phyloP scores from a whole-genome alignment of 2,329 filamentous ascomycete genomes.

The Penicillium sclerotiorum region DNA sequence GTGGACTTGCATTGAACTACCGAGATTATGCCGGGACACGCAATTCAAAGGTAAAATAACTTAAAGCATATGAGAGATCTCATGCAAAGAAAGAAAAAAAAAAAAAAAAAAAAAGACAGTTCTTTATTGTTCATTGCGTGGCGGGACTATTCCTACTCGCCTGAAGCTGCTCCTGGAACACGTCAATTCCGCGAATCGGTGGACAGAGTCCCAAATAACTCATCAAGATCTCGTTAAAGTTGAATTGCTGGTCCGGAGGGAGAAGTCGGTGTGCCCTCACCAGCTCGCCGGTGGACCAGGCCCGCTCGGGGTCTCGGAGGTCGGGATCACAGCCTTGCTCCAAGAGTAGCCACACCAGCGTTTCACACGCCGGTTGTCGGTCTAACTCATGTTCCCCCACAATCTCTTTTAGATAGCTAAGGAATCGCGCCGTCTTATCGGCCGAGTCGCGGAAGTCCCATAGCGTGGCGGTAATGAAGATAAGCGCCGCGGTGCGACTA shows the following conservation, averaged over 20 bases:
- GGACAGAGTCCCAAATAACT: conserved; percentile 37
- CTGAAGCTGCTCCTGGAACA: conserved; percentile 37
- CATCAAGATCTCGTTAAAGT: conserved; percentile 44
- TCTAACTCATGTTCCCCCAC: conserved; percentile 37
- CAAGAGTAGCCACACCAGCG: conserved; percentile 43
- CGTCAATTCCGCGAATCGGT: conserved; percentile 35
- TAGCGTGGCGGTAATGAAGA: conserved; percentile 42
- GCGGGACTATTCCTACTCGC: neutral
- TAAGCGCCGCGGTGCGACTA: conserved; percentile 40
- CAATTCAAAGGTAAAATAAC: neutral
- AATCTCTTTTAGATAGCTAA: conserved; percentile 28
- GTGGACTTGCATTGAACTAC: no score
- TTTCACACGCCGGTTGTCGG: conserved; percentile 41
- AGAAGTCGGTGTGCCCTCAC: conserved; percentile 39
- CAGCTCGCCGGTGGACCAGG: conserved; percentile 42
- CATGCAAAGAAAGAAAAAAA: no score
- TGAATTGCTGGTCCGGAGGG: conserved; percentile 40
- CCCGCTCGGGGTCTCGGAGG: conserved; percentile 38
- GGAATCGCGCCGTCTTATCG: conserved; percentile 36
- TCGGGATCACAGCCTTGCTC: conserved; percentile 40
- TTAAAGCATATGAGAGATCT: neutral
- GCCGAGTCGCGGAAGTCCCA: conserved; percentile 38
- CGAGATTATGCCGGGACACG: neutral
- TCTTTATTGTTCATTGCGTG: neutral
- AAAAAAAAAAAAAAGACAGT: no score